Evolutionary conservation across 805 yeast species (phyloP).

Genomic region (Suhomyces pyralidae): DNA sequence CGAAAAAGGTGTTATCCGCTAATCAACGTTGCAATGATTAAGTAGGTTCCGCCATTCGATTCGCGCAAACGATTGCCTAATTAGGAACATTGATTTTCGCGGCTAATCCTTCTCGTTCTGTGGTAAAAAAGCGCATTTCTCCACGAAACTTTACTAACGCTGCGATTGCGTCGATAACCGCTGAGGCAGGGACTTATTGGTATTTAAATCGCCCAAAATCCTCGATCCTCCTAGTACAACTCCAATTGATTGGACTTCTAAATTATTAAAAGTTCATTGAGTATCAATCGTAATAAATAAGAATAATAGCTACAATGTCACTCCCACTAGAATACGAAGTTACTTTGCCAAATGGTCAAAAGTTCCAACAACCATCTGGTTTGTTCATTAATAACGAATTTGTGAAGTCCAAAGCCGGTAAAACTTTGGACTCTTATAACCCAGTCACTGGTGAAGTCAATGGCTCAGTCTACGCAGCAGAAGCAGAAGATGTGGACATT

Average conservation of each 20-base stretch:
- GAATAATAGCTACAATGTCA: slow-evolving; percentile 19
- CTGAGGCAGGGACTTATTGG: background rate
- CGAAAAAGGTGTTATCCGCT: background rate
- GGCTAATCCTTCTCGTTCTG: background rate
- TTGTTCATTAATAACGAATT: slow-evolving; percentile 58
- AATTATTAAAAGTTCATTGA: background rate
- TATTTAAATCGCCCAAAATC: background rate
- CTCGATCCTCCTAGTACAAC: background rate
- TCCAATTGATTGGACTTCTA: background rate
- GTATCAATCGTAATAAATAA: background rate
- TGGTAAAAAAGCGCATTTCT: background rate
- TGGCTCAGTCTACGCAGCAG: slow-evolving; percentile 41
- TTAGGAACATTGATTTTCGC: background rate
- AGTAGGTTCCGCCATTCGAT: background rate
- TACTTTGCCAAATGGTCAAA: slow-evolving; percentile 49
- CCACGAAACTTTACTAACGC: background rate
- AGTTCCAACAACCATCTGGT: slow-evolving; percentile 58
- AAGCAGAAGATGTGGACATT: slow-evolving; percentile 39
- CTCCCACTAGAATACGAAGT: slow-evolving; percentile 38
- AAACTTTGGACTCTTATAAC: slow-evolving; percentile 40
- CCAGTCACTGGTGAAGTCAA: slow-evolving; percentile 44
- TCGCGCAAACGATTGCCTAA: background rate
- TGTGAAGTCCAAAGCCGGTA: slow-evolving; percentile 33
- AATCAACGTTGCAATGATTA: background rate
- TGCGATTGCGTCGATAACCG: background rate